phyloP scores from a whole-genome alignment of 306 rosid species.

The Casuarina glauca region DNA sequence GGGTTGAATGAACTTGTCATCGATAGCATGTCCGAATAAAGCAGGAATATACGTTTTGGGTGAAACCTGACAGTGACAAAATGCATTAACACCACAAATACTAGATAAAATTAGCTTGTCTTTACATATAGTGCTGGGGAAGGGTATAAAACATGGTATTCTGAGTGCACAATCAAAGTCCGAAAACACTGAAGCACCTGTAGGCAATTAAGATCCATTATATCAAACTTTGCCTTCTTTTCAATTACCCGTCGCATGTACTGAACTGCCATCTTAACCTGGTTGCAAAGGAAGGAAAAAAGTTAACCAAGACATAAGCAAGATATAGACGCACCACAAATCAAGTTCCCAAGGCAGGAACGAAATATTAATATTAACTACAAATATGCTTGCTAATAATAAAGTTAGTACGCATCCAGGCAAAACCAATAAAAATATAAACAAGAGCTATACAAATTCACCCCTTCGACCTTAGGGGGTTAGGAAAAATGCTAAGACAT shows the following conservation, averaged over 20 bases:
- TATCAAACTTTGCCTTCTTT: constrained; percentile 95
- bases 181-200: constrained; percentile 51
- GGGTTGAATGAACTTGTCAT: constrained; percentile 76
- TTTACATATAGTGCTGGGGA: neutral
- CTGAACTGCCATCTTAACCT: constrained; percentile 94
- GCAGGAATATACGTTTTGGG: constrained; percentile 84
- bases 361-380: neutral
- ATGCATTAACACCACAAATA: constrained; percentile 27
- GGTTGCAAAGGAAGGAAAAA: constrained; percentile 26
- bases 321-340: constrained; percentile 14
- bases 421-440: neutral
- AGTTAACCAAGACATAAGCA: constrained; percentile 14
- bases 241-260: constrained; percentile 93
- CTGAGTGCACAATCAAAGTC: neutral
- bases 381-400: neutral
- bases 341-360: constrained; percentile 1
- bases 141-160: neutral
- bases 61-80: constrained; percentile 60
- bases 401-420: neutral
- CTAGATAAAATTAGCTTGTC: constrained; percentile 13
- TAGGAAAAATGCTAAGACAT: neutral
- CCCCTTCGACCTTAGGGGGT: neutral
- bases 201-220: constrained; percentile 86
- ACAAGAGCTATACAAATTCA: neutral
- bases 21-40: constrained; percentile 89